Percentiles rank a stretch among this genome's conserved stretches.
Evolutionary conservation across 2,329 filamentous ascomycete genomes (phyloP).

Genomic region (Monosporascus sp.): DNA sequence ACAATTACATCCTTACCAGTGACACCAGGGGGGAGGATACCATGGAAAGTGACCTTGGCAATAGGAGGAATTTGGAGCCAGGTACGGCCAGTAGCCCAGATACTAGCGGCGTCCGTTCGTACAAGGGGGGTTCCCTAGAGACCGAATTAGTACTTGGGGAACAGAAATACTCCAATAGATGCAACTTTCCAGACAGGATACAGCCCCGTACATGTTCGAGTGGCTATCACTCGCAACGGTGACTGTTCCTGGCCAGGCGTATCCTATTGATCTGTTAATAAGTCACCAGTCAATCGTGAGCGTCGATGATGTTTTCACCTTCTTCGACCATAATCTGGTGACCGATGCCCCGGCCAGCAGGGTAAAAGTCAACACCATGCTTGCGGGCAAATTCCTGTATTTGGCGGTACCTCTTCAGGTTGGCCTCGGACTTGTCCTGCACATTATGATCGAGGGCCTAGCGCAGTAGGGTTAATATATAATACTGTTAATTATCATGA

Average conservation of each 20-base stretch:
- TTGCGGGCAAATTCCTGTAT: constrained; percentile 76
- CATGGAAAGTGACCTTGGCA: constrained; percentile 72
- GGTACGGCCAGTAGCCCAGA: constrained; percentile 76
- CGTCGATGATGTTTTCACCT: constrained; percentile 31
- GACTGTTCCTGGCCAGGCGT: constrained; percentile 77
- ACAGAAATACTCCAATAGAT: too few species aligned
- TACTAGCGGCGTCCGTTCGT: constrained; percentile 77
- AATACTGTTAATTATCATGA: too few species aligned
- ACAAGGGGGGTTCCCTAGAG: constrained; percentile 82
- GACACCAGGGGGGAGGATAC: constrained; percentile 70
- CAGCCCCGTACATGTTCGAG: constrained; percentile 76
- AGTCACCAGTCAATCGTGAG: background rate
- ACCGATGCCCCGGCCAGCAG: constrained; percentile 74
- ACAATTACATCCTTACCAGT: constrained; percentile 94
- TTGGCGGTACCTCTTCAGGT: constrained; percentile 75
- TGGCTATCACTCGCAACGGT: constrained; percentile 76
- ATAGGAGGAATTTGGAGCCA: constrained; percentile 90
- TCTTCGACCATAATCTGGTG: constrained; percentile 92
- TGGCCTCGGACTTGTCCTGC: constrained; percentile 71
- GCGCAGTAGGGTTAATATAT: too few species aligned
- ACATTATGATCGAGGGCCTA: constrained; percentile 78
- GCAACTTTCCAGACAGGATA: constrained; percentile 70
- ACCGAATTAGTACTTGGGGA: too few species aligned
- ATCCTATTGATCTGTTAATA: constrained; percentile 32
- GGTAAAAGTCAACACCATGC: constrained; percentile 73